Conservation (phyloP, 1,284 basidiomycete genomes). For the Microbotryomycetes sp. region DNA sequence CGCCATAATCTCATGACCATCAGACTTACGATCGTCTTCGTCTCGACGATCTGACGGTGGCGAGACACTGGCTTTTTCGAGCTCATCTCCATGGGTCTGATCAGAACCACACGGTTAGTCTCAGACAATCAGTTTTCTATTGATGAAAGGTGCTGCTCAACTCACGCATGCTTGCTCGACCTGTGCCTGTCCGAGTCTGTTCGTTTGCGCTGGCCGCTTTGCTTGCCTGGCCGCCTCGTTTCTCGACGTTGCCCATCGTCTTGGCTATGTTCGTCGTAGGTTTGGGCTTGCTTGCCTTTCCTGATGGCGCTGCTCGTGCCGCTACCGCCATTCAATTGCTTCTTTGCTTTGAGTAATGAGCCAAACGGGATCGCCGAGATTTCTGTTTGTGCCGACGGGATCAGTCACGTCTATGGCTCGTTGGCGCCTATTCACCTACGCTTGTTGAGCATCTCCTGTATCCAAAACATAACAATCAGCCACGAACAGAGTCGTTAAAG, state of each 20-base stretch:
- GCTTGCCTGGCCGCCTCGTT: constrained; percentile 1
- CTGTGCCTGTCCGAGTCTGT: constrained; percentile 47
- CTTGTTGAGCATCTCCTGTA: constrained; percentile 9
- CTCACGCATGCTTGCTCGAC: constrained; percentile 80
- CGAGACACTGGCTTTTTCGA: constrained; percentile 82
- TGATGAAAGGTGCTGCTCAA: constrained; percentile 23
- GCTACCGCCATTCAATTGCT: constrained; percentile 11
- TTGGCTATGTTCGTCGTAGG: constrained; percentile 33
- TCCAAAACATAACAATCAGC: background rate
- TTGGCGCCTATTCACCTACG: too few relatives aligned
- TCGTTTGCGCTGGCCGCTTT: constrained; percentile 1
- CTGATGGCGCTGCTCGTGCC: background rate
- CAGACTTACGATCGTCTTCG: constrained; percentile 55
- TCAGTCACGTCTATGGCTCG: too few relatives aligned
- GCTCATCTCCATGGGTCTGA: constrained; percentile 71
- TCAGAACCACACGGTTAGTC: background rate
- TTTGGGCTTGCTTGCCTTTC: background rate
- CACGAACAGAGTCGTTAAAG: background rate
- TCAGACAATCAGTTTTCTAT: background rate
- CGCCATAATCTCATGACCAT: too few relatives aligned
- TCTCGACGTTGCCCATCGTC: constrained; percentile 20
- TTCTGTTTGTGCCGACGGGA: constrained; percentile 8
- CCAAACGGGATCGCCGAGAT: constrained; percentile 27
- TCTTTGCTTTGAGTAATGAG: constrained; percentile 28
- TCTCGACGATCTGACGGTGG: constrained; percentile 65